Evolutionary conservation across 1,284 basidiomycete species (phyloP), one percentile per base, ranked within the genome.

Genomic region (Sporisorium scitamineum): DNA sequence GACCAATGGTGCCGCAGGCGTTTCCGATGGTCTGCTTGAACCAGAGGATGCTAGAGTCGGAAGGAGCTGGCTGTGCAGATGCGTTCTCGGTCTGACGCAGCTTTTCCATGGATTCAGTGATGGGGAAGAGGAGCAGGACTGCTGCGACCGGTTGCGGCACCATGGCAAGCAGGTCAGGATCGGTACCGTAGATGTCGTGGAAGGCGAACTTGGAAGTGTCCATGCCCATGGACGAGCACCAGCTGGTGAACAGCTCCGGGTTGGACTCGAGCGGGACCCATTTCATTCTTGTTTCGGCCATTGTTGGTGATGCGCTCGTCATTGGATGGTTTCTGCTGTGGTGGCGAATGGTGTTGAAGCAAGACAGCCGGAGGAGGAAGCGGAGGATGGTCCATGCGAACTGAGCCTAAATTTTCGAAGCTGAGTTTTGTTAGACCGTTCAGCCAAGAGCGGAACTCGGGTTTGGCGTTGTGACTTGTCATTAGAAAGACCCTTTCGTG

Each of bases 171-270:
- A 88, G 78, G 53, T 88, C 88, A n/a, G 86, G 82, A 53, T 88
- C 87, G 41, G 88, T 75, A 18, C 87, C 88, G 67, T 85, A 86
- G 37, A 89, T 86, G 78, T 89, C 88, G 60, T 86, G 83, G 80
- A 88, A 89, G 20, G 86, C 76, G 65, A 87, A 86, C n/a, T 76
- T 53, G 8, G 79, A 61, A 2, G 81, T 78, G 56, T 83, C 76
- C 31, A 85, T 60, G 39, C 84, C 84, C 59, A 85, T 76, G 14
- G 51, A 59, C 4, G 61, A 44, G 48, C 78, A 77, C 83, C 83
- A 85, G 32, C 50, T 51, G 37, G 69, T 79, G 68, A 84, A 85
- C 41, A 85, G 76, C 52, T 83, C 85, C 4, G 85, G 85, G 56
- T 85, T 85, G 29, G 84, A 81, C 56, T 85, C 85, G 42, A 85